Base-by-base conservation (phyloP, 1,284 basidiomycete genomes). In the Takashimella koratensis region DNA sequence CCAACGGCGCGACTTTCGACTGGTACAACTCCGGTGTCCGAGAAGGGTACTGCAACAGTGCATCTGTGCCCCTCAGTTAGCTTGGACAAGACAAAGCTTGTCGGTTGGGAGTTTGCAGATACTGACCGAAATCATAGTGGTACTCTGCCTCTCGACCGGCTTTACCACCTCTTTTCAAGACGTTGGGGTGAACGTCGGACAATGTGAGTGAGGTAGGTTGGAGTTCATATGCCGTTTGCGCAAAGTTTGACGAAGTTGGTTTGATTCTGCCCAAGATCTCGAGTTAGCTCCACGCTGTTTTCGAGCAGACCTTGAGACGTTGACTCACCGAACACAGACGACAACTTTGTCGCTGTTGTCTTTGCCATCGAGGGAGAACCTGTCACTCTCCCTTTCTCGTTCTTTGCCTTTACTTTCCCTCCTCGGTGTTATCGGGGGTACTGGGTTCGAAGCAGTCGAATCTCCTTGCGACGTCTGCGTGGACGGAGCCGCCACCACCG, bases 1-100 rank as follows among this genome's bases (percentile, higher is more conserved):
- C 78, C 10, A 82, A 66, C 0, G 79, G 78, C 0, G 76, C 67
- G 42, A 83, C 77, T 61, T 79, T 76, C 5, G 60, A 55, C n/a
- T 70, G 63, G 60, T 81, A 83, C 4, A 80, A 66, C 10, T 73
- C 67, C 3, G 67, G 63, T 0, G 78, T 80, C 0, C 65, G 67
- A 0, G 64, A 63, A 0, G 77, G 77, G 20, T 69, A 62, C 25
- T 75, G 61, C n/a, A 77, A 71, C 3, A 79, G 60, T n/a, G 68
- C 68, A 55, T 77, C 76, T 77, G 56, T 4, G 4, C 3, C 10
- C n/a, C n/a, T n/a, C n/a, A n/a, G n/a, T n/a, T n/a, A n/a, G n/a
- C n/a, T n/a, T n/a, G n/a, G n/a, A n/a, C n/a, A n/a, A n/a, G 19
- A 43, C 19, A 43, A 16, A 6, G 20, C 3, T 21, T 27, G 20